Percentiles rank a stretch among this genome's conserved stretches.
Conservation (phyloP, 176 grass and related monocot genomes). For the Saccharum spontaneum region DNA sequence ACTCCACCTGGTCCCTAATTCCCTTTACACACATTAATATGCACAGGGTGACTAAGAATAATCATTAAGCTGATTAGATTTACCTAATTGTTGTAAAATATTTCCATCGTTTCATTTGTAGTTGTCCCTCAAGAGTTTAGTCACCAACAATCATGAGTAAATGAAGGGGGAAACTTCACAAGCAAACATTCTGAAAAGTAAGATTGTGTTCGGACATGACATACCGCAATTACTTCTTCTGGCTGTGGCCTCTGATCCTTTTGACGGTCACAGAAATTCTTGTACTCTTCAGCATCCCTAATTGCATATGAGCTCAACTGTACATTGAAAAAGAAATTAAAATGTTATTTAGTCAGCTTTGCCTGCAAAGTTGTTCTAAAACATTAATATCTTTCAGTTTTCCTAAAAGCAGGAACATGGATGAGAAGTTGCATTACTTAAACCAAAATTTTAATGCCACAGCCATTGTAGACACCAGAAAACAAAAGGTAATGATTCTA, state of each 20-base stretch:
- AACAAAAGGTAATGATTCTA: background rate
- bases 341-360: slow-evolving; percentile 19
- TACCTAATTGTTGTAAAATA: background rate
- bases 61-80: background rate
- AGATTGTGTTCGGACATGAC: slow-evolving; percentile 28
- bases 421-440: background rate
- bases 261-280: slow-evolving; percentile 84
- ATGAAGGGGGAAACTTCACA: background rate
- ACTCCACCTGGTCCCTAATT: background rate
- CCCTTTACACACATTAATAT: background rate
- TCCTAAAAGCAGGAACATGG: background rate
- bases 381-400: background rate
- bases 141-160: background rate
- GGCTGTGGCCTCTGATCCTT: slow-evolving; percentile 81
- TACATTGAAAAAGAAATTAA: slow-evolving; percentile 40
- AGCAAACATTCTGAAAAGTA: slow-evolving; percentile 19
- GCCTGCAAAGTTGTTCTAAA: background rate
- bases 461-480: background rate
- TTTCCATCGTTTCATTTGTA: background rate
- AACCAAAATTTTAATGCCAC: background rate
- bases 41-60: background rate
- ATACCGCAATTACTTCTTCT: slow-evolving; percentile 97
- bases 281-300: slow-evolving; percentile 96
- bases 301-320: slow-evolving; percentile 97
- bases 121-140: background rate